Evolutionary conservation across 2,329 filamentous ascomycete genomes (phyloP).

Genomic region (Hymenoscyphus scutula): DNA sequence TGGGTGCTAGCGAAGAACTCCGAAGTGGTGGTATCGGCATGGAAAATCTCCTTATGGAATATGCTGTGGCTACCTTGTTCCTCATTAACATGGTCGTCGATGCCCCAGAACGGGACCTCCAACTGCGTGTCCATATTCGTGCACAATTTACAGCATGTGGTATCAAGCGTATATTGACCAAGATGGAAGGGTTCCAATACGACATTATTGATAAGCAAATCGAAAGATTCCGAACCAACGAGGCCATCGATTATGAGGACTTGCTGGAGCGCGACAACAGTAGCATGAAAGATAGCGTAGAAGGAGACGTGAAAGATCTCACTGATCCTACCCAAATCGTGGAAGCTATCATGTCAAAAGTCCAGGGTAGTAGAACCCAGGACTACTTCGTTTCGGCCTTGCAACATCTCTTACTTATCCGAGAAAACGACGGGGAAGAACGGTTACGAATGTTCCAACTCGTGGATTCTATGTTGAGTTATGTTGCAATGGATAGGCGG

Average conservation of each 20-base stretch:
- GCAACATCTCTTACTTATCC: constrained; percentile 90
- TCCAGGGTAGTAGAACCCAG: constrained; percentile 79
- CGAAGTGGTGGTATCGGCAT: constrained; percentile 95
- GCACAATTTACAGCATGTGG: constrained; percentile 96
- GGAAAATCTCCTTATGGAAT: constrained; percentile 99
- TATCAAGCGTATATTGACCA: constrained; percentile 87
- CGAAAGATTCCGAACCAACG: constrained; percentile 87
- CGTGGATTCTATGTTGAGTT: constrained; percentile 97
- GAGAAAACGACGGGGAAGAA: constrained; percentile 89
- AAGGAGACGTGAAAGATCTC: constrained; percentile 76
- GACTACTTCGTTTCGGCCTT: constrained; percentile 96
- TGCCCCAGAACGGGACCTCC: constrained; percentile 82
- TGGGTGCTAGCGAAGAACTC: constrained; percentile 94
- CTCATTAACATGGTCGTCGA: constrained; percentile 97
- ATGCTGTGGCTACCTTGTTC: constrained; percentile 90
- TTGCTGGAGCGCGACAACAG: constrained; percentile 88
- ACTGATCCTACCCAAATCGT: constrained; percentile 91
- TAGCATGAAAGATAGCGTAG: constrained; percentile 76
- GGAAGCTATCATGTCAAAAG: constrained; percentile 83
- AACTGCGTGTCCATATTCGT: constrained; percentile 88
- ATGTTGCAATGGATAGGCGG: constrained; percentile 96
- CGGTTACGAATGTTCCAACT: constrained; percentile 94
- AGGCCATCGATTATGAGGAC: constrained; percentile 97
- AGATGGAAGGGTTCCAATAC: constrained; percentile 99
- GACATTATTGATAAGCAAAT: constrained; percentile 98